Evolutionary conservation across 2,329 filamentous ascomycete genomes (phyloP).

Genomic region (Cytospora chrysosperma): DNA sequence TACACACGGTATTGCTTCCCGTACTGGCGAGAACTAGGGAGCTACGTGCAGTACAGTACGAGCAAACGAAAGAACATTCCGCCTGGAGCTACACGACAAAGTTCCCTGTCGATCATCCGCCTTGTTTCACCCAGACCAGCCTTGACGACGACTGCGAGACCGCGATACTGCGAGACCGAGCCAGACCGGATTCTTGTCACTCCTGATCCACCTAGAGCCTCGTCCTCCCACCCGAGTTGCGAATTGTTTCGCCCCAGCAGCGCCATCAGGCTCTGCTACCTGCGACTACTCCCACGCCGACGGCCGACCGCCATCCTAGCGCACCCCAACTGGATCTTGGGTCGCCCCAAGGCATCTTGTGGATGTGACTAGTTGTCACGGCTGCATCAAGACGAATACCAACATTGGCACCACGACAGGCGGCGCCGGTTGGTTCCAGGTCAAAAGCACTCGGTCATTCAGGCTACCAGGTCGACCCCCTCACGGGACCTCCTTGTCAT

Average conservation of each 20-base stretch:
- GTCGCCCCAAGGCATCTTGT: not conserved
- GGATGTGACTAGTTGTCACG: constrained; percentile 5
- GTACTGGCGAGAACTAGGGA: not conserved
- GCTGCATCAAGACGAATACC: constrained; percentile 1
- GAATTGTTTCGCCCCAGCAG: constrained; percentile 9
- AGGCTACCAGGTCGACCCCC: constrained; percentile 13
- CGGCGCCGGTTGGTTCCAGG: constrained; percentile 3
- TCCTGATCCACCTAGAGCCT: constrained; percentile 17
- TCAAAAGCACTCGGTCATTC: constrained; percentile 6
- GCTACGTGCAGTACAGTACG: not conserved
- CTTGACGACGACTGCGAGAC: constrained; percentile 12
- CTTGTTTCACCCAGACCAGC: constrained; percentile 2
- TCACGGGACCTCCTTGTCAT: constrained; percentile 9
- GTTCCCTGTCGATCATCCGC: not conserved
- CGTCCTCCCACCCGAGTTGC: constrained; percentile 6
- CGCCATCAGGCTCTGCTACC: constrained; percentile 1
- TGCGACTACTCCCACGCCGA: not conserved
- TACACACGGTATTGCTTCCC: not conserved
- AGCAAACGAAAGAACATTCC: not conserved
- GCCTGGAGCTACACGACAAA: not conserved
- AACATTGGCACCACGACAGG: constrained; percentile 2
- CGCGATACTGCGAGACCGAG: constrained; percentile 2
- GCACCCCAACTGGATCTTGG: constrained; percentile 4
- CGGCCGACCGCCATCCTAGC: not conserved
- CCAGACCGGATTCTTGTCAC: not conserved